phyloP scores from a whole-genome alignment of 2,329 filamentous ascomycete species.

The Colletotrichum tropicicola region DNA sequence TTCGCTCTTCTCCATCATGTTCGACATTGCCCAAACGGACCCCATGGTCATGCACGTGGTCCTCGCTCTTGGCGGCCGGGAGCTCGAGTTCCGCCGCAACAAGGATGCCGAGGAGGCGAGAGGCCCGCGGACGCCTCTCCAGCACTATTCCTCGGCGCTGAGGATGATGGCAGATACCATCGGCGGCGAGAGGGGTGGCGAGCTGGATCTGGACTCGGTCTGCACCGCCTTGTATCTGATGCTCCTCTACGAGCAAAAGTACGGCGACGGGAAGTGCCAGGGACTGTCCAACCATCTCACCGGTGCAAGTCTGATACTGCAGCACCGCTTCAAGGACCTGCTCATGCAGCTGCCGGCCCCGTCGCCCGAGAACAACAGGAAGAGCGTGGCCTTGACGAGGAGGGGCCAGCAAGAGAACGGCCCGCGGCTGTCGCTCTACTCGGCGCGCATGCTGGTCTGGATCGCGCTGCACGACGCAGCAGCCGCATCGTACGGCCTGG shows the following conservation, averaged over 20 bases:
- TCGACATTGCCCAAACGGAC: conserved; percentile 40
- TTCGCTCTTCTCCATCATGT: conserved; percentile 45
- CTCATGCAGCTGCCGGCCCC: conserved; percentile 20
- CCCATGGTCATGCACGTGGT: conserved; percentile 47
- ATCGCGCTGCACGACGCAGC: conserved; percentile 41
- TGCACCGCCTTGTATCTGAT: conserved; percentile 44
- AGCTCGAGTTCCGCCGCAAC: conserved; percentile 38
- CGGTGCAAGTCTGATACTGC: conserved; percentile 41
- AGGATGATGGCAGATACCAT: conserved; percentile 41
- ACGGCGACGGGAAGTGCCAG: conserved; percentile 42
- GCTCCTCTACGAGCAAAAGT: conserved; percentile 48
- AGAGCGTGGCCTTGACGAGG: conserved; percentile 13
- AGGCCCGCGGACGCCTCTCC: conserved; percentile 30
- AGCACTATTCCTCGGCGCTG: conserved; percentile 43
- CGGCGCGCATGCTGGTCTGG: conserved; percentile 44
- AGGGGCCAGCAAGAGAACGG: conserved; percentile 4
- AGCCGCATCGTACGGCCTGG: conserved; percentile 41
- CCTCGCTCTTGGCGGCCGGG: conserved; percentile 41
- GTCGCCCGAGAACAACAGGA: conserved; percentile 23
- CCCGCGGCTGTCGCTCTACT: conserved; percentile 39
- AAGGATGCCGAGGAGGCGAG: conserved; percentile 11
- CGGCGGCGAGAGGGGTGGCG: conserved; percentile 30
- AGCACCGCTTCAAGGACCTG: conserved; percentile 34
- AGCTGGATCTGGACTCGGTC: conserved; percentile 40
- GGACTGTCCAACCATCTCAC: conserved; percentile 42